Percentiles rank a stretch among this genome's conserved stretches.
These are phyloP conservation scores for Chrysophaeum taylorii DNA, from an alignment of 352 stramenopile genomes.

Conservation along the genomic window DNA sequence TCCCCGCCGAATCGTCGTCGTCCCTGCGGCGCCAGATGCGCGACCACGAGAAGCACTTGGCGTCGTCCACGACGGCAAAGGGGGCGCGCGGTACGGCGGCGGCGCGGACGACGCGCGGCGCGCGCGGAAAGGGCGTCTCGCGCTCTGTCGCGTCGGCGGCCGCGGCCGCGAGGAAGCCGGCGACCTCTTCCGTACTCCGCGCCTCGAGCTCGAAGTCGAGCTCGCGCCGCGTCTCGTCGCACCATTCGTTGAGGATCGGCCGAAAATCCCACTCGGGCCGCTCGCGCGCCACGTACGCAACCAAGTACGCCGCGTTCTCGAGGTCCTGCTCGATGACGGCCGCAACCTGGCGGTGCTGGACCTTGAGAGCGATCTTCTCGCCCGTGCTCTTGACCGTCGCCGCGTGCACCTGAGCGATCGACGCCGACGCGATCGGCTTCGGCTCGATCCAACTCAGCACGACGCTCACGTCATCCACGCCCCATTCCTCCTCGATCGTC, in stretches of 20 bases:
- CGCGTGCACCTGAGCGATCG: slow-evolving; percentile 19
- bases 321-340: slow-evolving; percentile 24
- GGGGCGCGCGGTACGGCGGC: too few species aligned
- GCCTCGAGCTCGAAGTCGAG: not conserved
- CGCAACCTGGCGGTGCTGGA: slow-evolving; percentile 30
- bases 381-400: slow-evolving; percentile 8
- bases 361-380: too few species aligned
- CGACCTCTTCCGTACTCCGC: not conserved
- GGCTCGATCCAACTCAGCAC: too few species aligned
- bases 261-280: slow-evolving; percentile 12
- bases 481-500: slow-evolving; percentile 16
- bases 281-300: slow-evolving; percentile 2
- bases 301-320: slow-evolving; percentile 13
- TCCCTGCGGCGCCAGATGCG: too few species aligned
- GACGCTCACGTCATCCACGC: too few species aligned
- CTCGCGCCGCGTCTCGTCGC: slow-evolving; percentile 21
- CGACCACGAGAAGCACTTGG: too few species aligned
- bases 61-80: too few species aligned
- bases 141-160: too few species aligned
- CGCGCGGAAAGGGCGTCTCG: too few species aligned
- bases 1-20: too few species aligned
- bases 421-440: too few species aligned
- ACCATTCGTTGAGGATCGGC: slow-evolving; percentile 23
- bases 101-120: not conserved
- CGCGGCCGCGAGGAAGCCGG: not conserved